Evolutionary conservation across 148 eudicot species (phyloP).

Genomic region (Suaeda aralocaspica): DNA sequence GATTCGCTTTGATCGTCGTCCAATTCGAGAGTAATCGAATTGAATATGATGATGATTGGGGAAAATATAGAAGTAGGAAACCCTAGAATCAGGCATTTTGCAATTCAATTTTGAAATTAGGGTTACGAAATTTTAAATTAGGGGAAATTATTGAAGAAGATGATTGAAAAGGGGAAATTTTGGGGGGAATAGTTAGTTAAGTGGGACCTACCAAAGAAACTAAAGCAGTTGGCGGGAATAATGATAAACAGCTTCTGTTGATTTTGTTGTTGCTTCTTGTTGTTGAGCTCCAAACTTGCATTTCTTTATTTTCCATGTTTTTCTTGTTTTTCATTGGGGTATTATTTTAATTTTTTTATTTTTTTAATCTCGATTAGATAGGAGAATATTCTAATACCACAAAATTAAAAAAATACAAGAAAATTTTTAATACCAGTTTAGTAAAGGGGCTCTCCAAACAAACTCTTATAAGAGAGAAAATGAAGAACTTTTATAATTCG

Average conservation of each 20-base stretch:
- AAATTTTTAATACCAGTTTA: no score
- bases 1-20: constrained; percentile 17
- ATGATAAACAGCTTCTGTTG: not conserved
- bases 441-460: no score
- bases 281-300: not conserved
- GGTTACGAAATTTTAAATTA: no score
- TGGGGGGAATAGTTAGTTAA: not conserved
- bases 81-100: constrained; percentile 24
- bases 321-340: not conserved
- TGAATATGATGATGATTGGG: constrained; percentile 13
- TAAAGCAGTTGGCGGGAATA: constrained; percentile 30
- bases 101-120: not conserved
- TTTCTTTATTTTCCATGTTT: not conserved
- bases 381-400: no score
- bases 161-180: not conserved
- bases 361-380: no score
- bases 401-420: no score
- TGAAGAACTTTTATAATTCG: no score
- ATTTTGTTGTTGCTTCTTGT: not conserved
- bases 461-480: no score
- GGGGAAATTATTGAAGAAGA: not conserved
- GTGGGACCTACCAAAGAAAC: constrained; percentile 25
- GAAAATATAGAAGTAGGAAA: constrained; percentile 3
- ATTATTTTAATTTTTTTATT: no score
- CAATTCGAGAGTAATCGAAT: constrained; percentile 10